Evolutionary conservation across 441 rosid genomes (phyloP).

Genomic region (Flueggea neowawraea): DNA sequence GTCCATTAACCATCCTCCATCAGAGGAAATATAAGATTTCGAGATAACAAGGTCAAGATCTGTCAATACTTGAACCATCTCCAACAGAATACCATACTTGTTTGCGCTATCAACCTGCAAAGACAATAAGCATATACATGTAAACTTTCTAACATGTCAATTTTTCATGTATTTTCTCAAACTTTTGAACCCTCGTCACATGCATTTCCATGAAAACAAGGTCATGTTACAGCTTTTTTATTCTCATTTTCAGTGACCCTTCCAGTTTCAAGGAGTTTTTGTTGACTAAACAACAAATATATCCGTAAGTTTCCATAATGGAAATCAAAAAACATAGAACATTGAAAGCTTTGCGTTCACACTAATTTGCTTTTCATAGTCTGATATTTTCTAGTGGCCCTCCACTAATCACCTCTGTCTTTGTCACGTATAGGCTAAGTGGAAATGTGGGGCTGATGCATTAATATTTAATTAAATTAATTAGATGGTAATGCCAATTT

Average conservation of each 20-base stretch:
- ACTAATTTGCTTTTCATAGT: too few species aligned
- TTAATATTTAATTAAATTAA: background rate
- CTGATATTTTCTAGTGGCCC: conserved; percentile 10
- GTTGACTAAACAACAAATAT: too few species aligned
- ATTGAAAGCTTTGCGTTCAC: background rate
- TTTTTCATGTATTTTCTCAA: conserved; percentile 11
- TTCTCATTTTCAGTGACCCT: conserved; percentile 1
- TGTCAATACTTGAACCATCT: conserved; percentile 93
- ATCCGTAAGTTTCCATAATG: too few species aligned
- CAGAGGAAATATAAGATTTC: conserved; percentile 89
- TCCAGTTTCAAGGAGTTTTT: background rate
- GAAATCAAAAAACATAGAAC: too few species aligned
- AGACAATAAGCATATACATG: background rate
- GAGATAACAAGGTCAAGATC: conserved; percentile 96
- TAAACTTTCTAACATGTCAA: background rate
- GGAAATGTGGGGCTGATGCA: conserved; percentile 12
- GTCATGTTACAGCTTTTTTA: background rate
- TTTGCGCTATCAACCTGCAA: conserved; percentile 91
- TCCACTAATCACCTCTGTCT: background rate
- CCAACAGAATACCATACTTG: conserved; percentile 80
- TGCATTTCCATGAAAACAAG: conserved; percentile 10
- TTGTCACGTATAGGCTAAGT: background rate
- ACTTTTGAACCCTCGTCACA: background rate
- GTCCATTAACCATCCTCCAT: conserved; percentile 98
- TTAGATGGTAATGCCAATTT: conserved; percentile 1